These are phyloP conservation scores for Mallotus nudiflorus DNA, from an alignment of 345 rosid genomes.

Conservation along the genomic window DNA sequence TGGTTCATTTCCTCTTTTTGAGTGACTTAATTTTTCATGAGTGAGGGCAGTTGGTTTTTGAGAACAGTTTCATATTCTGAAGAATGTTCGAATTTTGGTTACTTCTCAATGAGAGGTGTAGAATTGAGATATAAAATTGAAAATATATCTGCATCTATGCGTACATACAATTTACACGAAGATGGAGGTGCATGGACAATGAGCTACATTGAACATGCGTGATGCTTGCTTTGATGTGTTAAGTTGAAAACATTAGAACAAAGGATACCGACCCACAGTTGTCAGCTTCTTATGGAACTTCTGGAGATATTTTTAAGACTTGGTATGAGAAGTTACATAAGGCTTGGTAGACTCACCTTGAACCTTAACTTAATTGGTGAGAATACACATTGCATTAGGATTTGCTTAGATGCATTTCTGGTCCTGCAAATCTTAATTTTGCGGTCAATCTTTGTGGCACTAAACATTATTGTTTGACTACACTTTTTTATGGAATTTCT, in stretches of 20 bases:
- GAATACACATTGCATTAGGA: not conserved
- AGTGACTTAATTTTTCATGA: not conserved
- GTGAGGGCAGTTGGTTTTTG: not conserved
- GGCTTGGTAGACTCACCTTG: not conserved
- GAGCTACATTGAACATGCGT: not conserved
- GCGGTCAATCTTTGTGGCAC: constrained; percentile 3
- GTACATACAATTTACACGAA: not conserved
- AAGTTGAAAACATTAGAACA: not conserved
- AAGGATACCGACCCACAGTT: not conserved
- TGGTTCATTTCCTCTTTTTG: constrained; percentile 1
- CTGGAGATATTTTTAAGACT: not conserved
- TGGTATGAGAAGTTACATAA: not conserved
- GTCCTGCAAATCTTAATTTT: not conserved
- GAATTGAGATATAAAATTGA: no score
- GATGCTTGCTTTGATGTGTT: not conserved
- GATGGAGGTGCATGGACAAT: not conserved
- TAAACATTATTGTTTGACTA: not conserved
- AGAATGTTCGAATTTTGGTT: no score
- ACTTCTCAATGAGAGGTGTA: no score
- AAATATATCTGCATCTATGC: not conserved
- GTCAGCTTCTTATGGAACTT: not conserved
- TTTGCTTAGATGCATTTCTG: not conserved
- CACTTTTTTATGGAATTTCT: not conserved
- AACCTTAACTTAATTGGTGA: not conserved
- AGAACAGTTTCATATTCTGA: no score